These are phyloP conservation scores for Rehmannia glutinosa DNA, from an alignment of 257 asterid species.

Conservation along the genomic window DNA sequence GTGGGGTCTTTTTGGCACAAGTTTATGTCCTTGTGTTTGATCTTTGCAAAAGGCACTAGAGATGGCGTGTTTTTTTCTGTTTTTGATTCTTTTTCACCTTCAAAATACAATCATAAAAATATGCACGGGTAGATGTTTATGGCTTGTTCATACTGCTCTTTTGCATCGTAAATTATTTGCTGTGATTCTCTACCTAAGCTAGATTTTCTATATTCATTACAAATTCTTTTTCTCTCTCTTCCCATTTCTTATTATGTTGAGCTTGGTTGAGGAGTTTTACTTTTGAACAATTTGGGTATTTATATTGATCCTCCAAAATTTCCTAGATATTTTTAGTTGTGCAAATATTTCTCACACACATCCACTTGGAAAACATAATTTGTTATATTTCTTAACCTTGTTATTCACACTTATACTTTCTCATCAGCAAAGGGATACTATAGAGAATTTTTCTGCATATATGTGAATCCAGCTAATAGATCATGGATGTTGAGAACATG, in stretches of 20 bases:
- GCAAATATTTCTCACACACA: background rate
- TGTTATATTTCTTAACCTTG: background rate
- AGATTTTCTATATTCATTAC: background rate
- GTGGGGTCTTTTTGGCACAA: slow-evolving; percentile 1
- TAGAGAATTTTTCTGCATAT: no score
- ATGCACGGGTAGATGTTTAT: background rate
- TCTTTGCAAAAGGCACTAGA: background rate
- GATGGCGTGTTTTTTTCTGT: no score
- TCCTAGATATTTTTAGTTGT: background rate
- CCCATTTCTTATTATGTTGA: background rate
- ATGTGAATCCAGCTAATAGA: no score
- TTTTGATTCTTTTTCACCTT: no score
- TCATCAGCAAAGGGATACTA: background rate
- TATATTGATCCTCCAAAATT: background rate
- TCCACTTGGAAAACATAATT: background rate
- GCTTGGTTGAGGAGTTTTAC: background rate
- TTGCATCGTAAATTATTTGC: background rate
- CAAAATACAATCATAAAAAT: background rate
- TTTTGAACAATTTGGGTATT: background rate
- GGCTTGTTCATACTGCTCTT: background rate
- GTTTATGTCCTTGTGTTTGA: background rate
- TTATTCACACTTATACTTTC: background rate
- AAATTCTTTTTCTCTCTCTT: background rate
- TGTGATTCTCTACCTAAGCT: background rate
- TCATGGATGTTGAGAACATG: no score